Conservation (phyloP, 768 basidiomycete species). For the Boletus rubescentipes region DNA sequence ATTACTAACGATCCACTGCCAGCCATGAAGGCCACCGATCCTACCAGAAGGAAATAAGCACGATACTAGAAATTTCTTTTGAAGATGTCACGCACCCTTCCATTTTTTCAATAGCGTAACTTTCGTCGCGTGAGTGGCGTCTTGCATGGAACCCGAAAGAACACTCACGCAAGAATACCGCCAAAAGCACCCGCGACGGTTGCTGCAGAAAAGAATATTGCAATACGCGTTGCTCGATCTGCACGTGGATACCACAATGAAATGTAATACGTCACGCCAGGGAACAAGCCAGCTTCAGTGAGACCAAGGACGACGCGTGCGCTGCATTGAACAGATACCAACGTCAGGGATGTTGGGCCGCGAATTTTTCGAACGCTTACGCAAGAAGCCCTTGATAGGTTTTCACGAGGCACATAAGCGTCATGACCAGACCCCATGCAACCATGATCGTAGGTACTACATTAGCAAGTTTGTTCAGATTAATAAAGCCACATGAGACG, state of each 20-base stretch:
- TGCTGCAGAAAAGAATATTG: constrained; percentile 64
- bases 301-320: constrained; percentile 46
- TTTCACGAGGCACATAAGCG: constrained; percentile 39
- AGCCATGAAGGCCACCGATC: constrained; percentile 33
- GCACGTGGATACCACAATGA: constrained; percentile 60
- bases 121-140: constrained; percentile 15
- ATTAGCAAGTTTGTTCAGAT: constrained; percentile 12
- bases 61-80: not conserved
- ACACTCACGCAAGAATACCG: constrained; percentile 45
- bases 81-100: constrained; percentile 34
- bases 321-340: constrained; percentile 16
- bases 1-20: constrained; percentile 38
- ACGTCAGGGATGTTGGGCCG: not conserved
- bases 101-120: constrained; percentile 35
- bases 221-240: constrained; percentile 58
- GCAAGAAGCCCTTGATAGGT: constrained; percentile 29
- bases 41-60: constrained; percentile 6
- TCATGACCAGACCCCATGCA: constrained; percentile 40
- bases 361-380: constrained; percentile 22
- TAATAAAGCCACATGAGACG: not conserved
- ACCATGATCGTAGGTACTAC: constrained; percentile 42
- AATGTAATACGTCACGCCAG: constrained; percentile 44
- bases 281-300: constrained; percentile 46
- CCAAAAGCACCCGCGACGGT: constrained; percentile 54
- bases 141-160: not conserved